phyloP scores from a whole-genome alignment of 495 filamentous ascomycete genomes.

The Aspergillus carlsbadensis region DNA sequence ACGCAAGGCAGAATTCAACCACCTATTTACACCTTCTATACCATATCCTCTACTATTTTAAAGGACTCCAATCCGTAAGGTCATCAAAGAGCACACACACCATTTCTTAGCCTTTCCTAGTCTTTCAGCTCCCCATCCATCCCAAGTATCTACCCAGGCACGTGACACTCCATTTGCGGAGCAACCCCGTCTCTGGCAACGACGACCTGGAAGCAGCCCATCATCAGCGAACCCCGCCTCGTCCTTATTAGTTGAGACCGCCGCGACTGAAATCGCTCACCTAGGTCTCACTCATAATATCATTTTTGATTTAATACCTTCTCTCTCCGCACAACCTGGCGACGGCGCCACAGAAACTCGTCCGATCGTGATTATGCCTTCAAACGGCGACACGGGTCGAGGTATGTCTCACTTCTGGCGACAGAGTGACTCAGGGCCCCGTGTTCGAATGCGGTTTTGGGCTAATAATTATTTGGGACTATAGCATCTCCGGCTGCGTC shows the following conservation, averaged over 20 bases:
- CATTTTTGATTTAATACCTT: not conserved
- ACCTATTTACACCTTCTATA: not conserved
- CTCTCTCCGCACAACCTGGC: not conserved
- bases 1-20: too few relatives aligned
- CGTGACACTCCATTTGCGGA: slow-evolving; percentile 38
- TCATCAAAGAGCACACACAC: too few relatives aligned
- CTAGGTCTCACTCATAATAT: not conserved
- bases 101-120: not conserved
- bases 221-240: slow-evolving; percentile 2
- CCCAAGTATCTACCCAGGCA: not conserved
- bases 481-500: slow-evolving; percentile 16
- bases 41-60: not conserved
- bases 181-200: slow-evolving; percentile 25
- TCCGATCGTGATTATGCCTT: slow-evolving; percentile 33
- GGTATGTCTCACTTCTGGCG: slow-evolving; percentile 22
- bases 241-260: not conserved
- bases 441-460: not conserved
- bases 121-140: not conserved
- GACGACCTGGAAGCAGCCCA: too few relatives aligned
- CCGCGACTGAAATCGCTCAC: not conserved
- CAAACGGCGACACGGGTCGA: slow-evolving; percentile 37
- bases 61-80: not conserved
- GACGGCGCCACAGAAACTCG: not conserved
- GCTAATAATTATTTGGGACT: not conserved
- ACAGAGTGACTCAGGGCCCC: not conserved